Conservation (phyloP, 2,329 filamentous ascomycete species). For the Claviceps arundinis region DNA sequence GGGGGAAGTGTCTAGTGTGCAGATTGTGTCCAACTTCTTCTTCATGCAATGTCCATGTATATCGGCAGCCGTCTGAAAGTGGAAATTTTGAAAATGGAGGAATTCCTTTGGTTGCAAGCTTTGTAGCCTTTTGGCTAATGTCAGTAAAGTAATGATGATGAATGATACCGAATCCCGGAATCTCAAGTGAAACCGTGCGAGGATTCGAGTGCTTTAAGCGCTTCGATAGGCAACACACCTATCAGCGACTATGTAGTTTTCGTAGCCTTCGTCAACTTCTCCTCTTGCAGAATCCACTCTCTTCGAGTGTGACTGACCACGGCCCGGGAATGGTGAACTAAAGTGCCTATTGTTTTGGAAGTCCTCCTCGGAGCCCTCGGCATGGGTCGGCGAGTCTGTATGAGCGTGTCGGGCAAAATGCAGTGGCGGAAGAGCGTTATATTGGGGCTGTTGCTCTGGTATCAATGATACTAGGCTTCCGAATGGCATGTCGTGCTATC, state of each 20-base stretch:
- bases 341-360: conserved; percentile 17
- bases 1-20: conserved; percentile 32
- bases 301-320: conserved; percentile 22
- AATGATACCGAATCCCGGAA: not conserved
- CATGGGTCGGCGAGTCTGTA: conserved; percentile 18
- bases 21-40: conserved; percentile 39
- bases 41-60: conserved; percentile 38
- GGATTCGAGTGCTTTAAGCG: not conserved
- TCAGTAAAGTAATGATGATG: not conserved
- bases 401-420: conserved; percentile 30
- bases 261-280: conserved; percentile 29
- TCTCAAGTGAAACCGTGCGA: not conserved
- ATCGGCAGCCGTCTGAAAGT: conserved; percentile 32
- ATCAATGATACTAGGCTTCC: conserved; percentile 28
- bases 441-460: conserved; percentile 21
- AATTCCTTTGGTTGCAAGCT: conserved; percentile 28
- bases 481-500: conserved; percentile 20
- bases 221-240: conserved; percentile 16
- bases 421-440: conserved; percentile 28
- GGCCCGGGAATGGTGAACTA: conserved; percentile 20
- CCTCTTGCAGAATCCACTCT: conserved; percentile 17
- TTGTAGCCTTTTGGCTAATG: conserved; percentile 21
- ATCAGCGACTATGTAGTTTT: conserved; percentile 27
- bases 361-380: conserved; percentile 17
- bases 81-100: conserved; percentile 35